These are phyloP conservation scores for Phytophthora foliorum DNA, from an alignment of 352 stramenopile species.

Conservation along the genomic window DNA sequence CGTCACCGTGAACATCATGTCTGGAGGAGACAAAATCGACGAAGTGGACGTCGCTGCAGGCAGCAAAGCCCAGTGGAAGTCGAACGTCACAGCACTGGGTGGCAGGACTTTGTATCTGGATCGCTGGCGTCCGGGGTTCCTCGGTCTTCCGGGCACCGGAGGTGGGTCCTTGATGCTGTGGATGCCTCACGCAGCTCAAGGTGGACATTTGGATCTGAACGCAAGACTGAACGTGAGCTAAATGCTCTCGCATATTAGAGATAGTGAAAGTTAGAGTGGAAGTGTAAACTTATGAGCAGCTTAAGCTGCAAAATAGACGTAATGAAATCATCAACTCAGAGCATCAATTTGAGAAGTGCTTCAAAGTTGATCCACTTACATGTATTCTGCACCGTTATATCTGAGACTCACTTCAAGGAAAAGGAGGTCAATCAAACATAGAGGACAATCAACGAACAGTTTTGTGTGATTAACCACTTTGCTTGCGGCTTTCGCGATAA, in stretches of 20 bases:
- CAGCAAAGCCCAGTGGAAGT: conserved; percentile 46
- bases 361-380: too few relatives aligned
- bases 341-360: too few relatives aligned
- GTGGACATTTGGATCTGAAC: conserved; percentile 57
- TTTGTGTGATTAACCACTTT: too few relatives aligned
- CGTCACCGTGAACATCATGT: conserved; percentile 63
- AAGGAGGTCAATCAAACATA: too few relatives aligned
- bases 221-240: conserved; percentile 60
- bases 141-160: conserved; percentile 59
- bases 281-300: conserved; percentile 15
- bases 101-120: conserved; percentile 77
- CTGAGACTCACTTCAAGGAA: too few relatives aligned
- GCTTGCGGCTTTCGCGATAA: too few relatives aligned
- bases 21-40: conserved; percentile 53
- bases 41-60: conserved; percentile 52
- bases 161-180: conserved; percentile 75
- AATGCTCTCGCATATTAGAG: background rate
- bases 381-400: too few relatives aligned
- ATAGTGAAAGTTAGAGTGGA: conserved; percentile 6
- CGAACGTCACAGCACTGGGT: conserved; percentile 39
- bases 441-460: too few relatives aligned
- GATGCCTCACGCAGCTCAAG: conserved; percentile 50
- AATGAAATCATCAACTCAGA: background rate
- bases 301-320: conserved; percentile 9
- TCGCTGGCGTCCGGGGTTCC: conserved; percentile 63